Evolutionary conservation across 2,329 filamentous ascomycete species (phyloP), one percentile per base, ranked within the genome.

Genomic region (Camillea tinctor): DNA sequence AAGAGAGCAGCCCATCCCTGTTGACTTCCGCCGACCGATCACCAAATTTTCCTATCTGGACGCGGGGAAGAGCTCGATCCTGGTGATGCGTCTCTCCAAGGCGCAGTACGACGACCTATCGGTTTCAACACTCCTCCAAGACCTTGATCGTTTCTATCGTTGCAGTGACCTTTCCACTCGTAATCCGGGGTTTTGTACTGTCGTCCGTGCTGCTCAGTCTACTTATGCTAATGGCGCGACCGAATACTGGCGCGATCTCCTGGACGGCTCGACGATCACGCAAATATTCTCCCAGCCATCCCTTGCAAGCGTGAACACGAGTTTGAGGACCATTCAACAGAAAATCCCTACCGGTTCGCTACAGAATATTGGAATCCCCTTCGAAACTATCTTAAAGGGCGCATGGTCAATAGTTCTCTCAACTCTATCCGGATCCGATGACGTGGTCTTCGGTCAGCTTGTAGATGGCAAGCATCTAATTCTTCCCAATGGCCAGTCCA

Each of bases 371-470:
- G 79, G 77, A 8, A 76, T 84, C 60, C 75, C 76, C 0, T 81
- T 82, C 44, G 80, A 83, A 60, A 80, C 81, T 0, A 77, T 87
- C 2, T 74, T 87, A 36, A 85, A 85, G 68, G 79, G 82, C 0
- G 84, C 84, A 0, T 88, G 85, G 84, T 80, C 83, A 0, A 78
- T 83, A 60, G 78, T 82, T 0, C 76, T 88, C 6, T 80, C 82
- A 0, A 81, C 77, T 22, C 71, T 85, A 9, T 79, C 81, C 0
- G 79, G 76, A 0, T 74, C 70, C 0, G 72, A 77, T 5, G 84
- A 87, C 50, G 77, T 87, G 6, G 76, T 86, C 3, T 87, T 87
- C 58, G 85, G 84, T 7, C 80, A 85, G 65, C 71, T 81, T 2
- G 74, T 84, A 15, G 79, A 81, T 11, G 80, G 80, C 1, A 79